Evolutionary conservation across 1,284 basidiomycete species (phyloP).

Genomic region (Cutaneotrichosporon cavernicola): DNA sequence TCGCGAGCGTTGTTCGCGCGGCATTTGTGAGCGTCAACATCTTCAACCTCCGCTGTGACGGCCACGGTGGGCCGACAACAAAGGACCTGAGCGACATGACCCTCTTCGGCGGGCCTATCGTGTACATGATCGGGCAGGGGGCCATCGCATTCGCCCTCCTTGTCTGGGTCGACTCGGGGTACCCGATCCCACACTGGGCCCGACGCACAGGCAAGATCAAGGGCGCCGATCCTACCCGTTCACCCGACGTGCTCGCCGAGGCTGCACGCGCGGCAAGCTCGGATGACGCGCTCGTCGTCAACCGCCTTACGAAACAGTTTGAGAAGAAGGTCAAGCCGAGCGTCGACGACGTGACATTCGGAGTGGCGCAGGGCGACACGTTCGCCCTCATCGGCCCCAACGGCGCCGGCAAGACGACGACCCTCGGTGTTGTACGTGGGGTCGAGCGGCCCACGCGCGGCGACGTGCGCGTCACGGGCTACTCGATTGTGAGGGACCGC

Average conservation of each 20-base stretch:
- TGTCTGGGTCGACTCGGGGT: constrained; percentile 64
- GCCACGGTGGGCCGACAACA: constrained; percentile 57
- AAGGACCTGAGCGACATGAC: constrained; percentile 60
- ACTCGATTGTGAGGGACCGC: constrained; percentile 64
- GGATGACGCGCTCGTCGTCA: constrained; percentile 63
- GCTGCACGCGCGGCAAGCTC: constrained; percentile 55
- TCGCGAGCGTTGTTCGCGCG: constrained; percentile 64
- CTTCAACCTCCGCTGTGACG: constrained; percentile 71
- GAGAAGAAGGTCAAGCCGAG: constrained; percentile 58
- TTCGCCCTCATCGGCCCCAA: constrained; percentile 76
- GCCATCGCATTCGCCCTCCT: constrained; percentile 61
- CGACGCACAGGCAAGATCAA: constrained; percentile 4
- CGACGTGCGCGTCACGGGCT: constrained; percentile 64
- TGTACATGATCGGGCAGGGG: constrained; percentile 65
- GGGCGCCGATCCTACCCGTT: not conserved
- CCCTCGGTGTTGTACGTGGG: constrained; percentile 46
- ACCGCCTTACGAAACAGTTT: constrained; percentile 68
- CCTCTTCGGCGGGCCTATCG: constrained; percentile 70
- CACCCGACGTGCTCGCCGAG: constrained; percentile 59
- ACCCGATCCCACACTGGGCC: constrained; percentile 46
- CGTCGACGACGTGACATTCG: constrained; percentile 71
- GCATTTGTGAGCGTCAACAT: constrained; percentile 71
- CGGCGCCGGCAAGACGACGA: constrained; percentile 73
- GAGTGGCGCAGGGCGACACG: constrained; percentile 63
- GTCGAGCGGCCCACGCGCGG: constrained; percentile 59